Conservation (phyloP, 495 filamentous ascomycete genomes). For the Cercophora sp. region DNA sequence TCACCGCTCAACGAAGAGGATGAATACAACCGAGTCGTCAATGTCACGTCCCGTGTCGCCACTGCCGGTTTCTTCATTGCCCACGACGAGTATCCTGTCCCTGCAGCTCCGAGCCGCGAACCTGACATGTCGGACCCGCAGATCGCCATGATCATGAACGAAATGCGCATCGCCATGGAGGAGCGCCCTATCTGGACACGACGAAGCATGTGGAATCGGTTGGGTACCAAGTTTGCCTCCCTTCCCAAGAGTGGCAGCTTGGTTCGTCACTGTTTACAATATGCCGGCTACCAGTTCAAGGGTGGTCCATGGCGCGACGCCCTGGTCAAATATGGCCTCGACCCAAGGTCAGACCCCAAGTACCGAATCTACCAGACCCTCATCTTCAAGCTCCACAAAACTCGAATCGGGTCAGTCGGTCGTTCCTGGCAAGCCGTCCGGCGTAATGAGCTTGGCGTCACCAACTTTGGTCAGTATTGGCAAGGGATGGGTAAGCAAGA, state of each 20-base stretch:
- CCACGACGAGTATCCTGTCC: slow-evolving; percentile 47
- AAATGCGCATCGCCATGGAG: slow-evolving; percentile 58
- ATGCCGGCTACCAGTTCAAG: slow-evolving; percentile 83
- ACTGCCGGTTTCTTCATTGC: slow-evolving; percentile 59
- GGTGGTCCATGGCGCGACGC: slow-evolving; percentile 88
- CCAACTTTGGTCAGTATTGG: slow-evolving; percentile 34
- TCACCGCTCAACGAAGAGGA: slow-evolving; percentile 22
- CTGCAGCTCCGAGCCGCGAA: slow-evolving; percentile 29
- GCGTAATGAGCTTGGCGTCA: slow-evolving; percentile 26
- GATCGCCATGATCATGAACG: slow-evolving; percentile 56
- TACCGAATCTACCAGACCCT: slow-evolving; percentile 83
- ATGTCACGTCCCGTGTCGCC: slow-evolving; percentile 43
- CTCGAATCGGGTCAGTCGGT: slow-evolving; percentile 40
- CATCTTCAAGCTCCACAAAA: slow-evolving; percentile 62
- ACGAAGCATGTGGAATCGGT: slow-evolving; percentile 66
- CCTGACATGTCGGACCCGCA: slow-evolving; percentile 43
- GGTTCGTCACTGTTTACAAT: slow-evolving; percentile 63
- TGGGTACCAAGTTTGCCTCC: slow-evolving; percentile 44
- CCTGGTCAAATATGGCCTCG: slow-evolving; percentile 76
- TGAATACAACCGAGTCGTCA: slow-evolving; percentile 32
- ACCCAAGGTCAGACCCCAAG: slow-evolving; percentile 70
- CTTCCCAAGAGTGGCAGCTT: slow-evolving; percentile 41
- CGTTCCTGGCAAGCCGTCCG: slow-evolving; percentile 41
- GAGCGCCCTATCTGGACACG: slow-evolving; percentile 83
- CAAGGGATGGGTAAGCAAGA: slow-evolving; percentile 31